Conservation (phyloP, 257 asterid genomes). For the Nicotiana obtusifolia region DNA sequence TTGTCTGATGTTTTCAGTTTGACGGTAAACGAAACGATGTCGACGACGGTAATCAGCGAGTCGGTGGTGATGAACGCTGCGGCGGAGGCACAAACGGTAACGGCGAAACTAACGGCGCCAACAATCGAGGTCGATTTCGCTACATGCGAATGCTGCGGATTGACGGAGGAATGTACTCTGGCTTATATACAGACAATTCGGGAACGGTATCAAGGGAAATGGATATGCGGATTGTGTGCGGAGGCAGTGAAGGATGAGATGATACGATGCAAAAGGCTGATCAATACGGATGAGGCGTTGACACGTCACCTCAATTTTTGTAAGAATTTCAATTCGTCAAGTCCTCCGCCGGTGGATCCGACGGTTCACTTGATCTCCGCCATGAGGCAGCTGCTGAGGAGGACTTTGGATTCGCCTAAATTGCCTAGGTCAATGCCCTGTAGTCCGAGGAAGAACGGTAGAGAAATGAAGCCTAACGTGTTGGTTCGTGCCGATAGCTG, state of each 20-base stretch:
- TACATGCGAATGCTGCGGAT: constrained; percentile 52
- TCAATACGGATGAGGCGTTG: constrained; percentile 63
- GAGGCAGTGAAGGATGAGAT: constrained; percentile 62
- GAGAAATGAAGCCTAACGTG: constrained; percentile 15
- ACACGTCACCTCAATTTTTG: constrained; percentile 62
- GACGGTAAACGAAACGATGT: constrained; percentile 28
- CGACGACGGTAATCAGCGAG: constrained; percentile 29
- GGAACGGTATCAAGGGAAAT: constrained; percentile 45
- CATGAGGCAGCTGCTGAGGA: constrained; percentile 47
- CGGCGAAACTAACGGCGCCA: not conserved
- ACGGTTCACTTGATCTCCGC: constrained; percentile 49
- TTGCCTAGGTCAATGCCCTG: constrained; percentile 57
- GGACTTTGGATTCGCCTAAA: constrained; percentile 53
- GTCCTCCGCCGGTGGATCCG: constrained; percentile 44
- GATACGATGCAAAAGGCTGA: constrained; percentile 46
- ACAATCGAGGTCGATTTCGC: constrained; percentile 36
- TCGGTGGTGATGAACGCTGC: constrained; percentile 29
- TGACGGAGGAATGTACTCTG: constrained; percentile 57
- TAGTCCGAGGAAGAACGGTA: constrained; percentile 44
- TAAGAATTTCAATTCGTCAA: constrained; percentile 45
- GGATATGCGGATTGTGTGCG: constrained; percentile 58
- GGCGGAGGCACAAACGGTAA: constrained; percentile 10
- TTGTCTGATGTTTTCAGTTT: not conserved
- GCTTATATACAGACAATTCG: constrained; percentile 44
- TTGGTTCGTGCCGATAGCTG: constrained; percentile 66